Evolutionary conservation across 768 basidiomycete genomes (phyloP).

Genomic region (Lentinula raphanica): DNA sequence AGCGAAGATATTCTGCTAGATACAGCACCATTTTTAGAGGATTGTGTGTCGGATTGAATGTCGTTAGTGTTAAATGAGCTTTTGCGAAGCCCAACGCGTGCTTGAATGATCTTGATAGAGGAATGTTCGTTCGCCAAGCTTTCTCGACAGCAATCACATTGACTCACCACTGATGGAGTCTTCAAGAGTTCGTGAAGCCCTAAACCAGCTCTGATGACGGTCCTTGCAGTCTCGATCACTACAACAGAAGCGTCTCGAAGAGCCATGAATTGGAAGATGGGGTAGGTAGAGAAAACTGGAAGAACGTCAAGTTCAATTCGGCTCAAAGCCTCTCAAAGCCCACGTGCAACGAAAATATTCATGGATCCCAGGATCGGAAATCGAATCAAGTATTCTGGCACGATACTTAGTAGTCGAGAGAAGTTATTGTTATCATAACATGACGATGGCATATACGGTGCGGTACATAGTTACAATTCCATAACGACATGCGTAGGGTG

Average conservation of each 20-base stretch:
- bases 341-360: too few species aligned
- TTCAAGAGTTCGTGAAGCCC: slow-evolving; percentile 79
- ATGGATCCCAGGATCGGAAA: too few species aligned
- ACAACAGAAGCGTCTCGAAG: slow-evolving; percentile 81
- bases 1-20: slow-evolving; percentile 44
- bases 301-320: background rate
- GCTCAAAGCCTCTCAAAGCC: too few species aligned
- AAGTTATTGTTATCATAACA: too few species aligned
- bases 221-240: slow-evolving; percentile 74
- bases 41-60: slow-evolving; percentile 7
- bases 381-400: too few species aligned
- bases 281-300: background rate
- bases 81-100: slow-evolving; percentile 73
- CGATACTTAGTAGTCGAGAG: too few species aligned
- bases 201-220: slow-evolving; percentile 66
- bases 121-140: background rate
- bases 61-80: slow-evolving; percentile 30
- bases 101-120: slow-evolving; percentile 59
- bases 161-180: slow-evolving; percentile 60
- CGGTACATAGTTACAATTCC: too few species aligned
- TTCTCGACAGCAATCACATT: slow-evolving; percentile 23
- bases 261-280: slow-evolving; percentile 32
- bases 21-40: slow-evolving; percentile 23
- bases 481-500: too few species aligned
- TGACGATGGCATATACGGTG: too few species aligned